A percentile compares a stretch with the other conserved stretches of the same genome.
Conservation (phyloP, 805 yeast genomes). For the Suhomyces sp. region DNA sequence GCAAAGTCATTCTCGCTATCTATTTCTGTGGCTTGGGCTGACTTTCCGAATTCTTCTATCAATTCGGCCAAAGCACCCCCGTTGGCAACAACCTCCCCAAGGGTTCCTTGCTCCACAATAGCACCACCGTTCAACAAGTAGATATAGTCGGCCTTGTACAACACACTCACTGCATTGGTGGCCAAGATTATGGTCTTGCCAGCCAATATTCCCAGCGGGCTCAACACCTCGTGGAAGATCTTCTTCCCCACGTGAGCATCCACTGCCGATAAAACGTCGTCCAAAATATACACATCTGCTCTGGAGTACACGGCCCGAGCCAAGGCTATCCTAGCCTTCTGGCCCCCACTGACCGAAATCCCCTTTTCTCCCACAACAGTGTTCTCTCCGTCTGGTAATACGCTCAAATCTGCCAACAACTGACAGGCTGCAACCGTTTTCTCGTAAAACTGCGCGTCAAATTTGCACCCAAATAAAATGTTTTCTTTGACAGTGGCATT, state of each 20-base stretch:
- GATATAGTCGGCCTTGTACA: constrained; percentile 58
- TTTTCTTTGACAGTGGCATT: constrained; percentile 50
- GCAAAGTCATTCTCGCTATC: constrained; percentile 1
- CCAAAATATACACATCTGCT: constrained; percentile 56
- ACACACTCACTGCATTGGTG: constrained; percentile 55
- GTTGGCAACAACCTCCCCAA: constrained; percentile 42
- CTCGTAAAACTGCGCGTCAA: constrained; percentile 39
- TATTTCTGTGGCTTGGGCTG: constrained; percentile 12
- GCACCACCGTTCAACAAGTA: constrained; percentile 53
- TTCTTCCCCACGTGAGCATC: constrained; percentile 67
- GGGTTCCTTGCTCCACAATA: constrained; percentile 58
- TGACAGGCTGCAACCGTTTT: constrained; percentile 49
- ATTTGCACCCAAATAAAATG: constrained; percentile 49
- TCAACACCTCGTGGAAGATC: constrained; percentile 46
- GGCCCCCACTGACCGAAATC: constrained; percentile 60
- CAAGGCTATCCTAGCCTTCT: constrained; percentile 59
- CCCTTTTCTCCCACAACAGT: constrained; percentile 62
- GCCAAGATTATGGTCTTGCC: constrained; percentile 55
- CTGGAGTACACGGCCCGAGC: constrained; percentile 69
- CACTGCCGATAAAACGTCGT: constrained; percentile 68
- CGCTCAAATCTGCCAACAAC: constrained; percentile 43
- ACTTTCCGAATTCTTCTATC: constrained; percentile 29
- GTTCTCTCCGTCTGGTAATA: constrained; percentile 51
- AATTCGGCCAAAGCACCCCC: constrained; percentile 33
- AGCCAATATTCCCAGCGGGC: constrained; percentile 48